Base-by-base conservation (phyloP, 345 rosid genomes). In the Citrus trifoliata region DNA sequence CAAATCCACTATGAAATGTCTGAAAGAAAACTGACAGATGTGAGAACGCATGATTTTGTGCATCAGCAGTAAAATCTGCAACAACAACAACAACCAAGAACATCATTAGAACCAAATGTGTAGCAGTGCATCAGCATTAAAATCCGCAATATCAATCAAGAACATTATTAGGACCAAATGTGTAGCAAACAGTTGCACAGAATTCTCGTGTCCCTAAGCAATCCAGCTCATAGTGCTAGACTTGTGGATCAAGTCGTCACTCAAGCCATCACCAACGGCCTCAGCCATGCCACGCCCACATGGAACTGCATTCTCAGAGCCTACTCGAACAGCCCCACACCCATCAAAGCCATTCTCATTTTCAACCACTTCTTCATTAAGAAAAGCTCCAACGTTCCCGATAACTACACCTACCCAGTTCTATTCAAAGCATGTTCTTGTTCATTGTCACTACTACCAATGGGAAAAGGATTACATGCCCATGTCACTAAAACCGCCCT, bases 291-390 rank as follows among this genome's bases (percentile, higher is more conserved):
- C 68, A 76, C 75, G 13, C 58, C 74, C 71, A 75, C 80, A 6
- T 70, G 79, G 67, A 81, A 84, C 68, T 78, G 61, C 25, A 76
- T 83, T 53, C 70, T 83, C 4, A 75, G 82, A 79, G 78, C 73
- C 21, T 78, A 78, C 69, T 75, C 76, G 35, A 59, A 78, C 13
- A 63, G 63, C 61, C 69, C 78, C 56, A 62, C 71, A 22, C 80
- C 82, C 75, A 55, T 74, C 67, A 81, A 84, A 71, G 67, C 82
- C 59, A 13, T 71, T 68, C 67, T 76, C 64, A 27, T 78, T 33
- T 78, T 60, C 82, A 84, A 64, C 67, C 25, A 74, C 69, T 42
- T 65, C 64, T 32, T 38, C 71, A 25, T 32, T 3, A 59, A 65
- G 10, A 25, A 40, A 27, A 3, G 7, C 63, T 76, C 71, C 19